Conservation (phyloP, 2,329 filamentous ascomycete genomes). For the Sporothrix luriei region DNA sequence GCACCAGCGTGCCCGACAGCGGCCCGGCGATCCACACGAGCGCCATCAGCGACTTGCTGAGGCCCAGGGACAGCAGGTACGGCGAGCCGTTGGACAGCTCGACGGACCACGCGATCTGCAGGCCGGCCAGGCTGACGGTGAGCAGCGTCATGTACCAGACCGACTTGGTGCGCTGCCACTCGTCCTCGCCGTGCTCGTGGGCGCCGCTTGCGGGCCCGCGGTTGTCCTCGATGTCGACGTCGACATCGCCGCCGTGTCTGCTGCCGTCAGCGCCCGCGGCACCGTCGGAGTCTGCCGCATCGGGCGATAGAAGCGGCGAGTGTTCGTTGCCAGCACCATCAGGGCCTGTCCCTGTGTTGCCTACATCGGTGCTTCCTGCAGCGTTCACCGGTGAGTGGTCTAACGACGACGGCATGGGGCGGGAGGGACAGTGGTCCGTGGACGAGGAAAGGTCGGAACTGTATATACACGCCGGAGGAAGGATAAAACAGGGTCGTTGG, state of each 20-base stretch:
- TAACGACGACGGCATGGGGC: slow-evolving; percentile 49
- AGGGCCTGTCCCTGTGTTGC: slow-evolving; percentile 33
- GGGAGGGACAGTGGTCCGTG: background rate
- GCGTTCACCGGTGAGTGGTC: slow-evolving; percentile 37
- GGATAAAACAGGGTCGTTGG: background rate
- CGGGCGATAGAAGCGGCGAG: slow-evolving; percentile 52
- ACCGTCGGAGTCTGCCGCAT: background rate
- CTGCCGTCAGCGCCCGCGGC: background rate
- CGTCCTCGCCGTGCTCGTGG: slow-evolving; percentile 48
- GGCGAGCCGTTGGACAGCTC: slow-evolving; percentile 92
- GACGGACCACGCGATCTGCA: slow-evolving; percentile 95
- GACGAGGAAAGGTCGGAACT: background rate
- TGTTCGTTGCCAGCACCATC: slow-evolving; percentile 47
- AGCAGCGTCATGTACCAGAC: slow-evolving; percentile 82
- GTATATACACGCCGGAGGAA: background rate
- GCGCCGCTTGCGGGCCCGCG: background rate
- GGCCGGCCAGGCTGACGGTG: slow-evolving; percentile 81
- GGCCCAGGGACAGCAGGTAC: slow-evolving; percentile 75
- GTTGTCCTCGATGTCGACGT: slow-evolving; percentile 40
- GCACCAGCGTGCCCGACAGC: slow-evolving; percentile 74
- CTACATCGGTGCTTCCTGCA: slow-evolving; percentile 4
- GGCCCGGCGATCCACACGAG: slow-evolving; percentile 85
- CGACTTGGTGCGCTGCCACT: slow-evolving; percentile 71
- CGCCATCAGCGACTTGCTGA: slow-evolving; percentile 81
- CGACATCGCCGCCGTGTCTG: slow-evolving; percentile 39